Evolutionary conservation across 495 filamentous ascomycete species (phyloP), one percentile per base, ranked within the genome.

Genomic region (Glarea lozoyensis): DNA sequence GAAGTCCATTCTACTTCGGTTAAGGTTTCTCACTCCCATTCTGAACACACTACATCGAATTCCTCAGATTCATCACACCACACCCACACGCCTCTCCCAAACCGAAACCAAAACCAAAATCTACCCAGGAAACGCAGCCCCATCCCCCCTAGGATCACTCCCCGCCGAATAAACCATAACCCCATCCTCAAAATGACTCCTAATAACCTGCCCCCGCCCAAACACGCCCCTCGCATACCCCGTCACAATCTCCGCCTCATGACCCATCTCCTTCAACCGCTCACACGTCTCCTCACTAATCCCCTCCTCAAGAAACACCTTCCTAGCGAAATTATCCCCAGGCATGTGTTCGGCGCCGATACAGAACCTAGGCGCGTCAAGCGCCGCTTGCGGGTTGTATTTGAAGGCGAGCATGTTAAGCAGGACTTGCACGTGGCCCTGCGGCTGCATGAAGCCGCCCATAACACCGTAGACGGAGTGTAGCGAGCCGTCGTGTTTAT

Each of bases 381-480:
- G 69, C 33, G 93, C 90, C 23, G 82, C 79, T 68, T 98, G 92
- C 21, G 88, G 87, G 42, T 76, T 81, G 52, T 84, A 70, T n/a
- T 79, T 77, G 58, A 92, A 94, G 0, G 83, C 79, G 2, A 94
- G 61, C 78, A 93, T 86, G 44, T 94, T 94, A 6, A 97, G 71
- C 39, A 98, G 63, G 2, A 96, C 87, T 61, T 98, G 92, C 11
- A 97, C 86, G 56, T 98, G 92, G 9, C 92, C 92, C 66, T 97
- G 92, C 0, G 92, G 92, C 67, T 98, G 92, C 93, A 98, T 97
- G 63, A 89, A 95, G 23, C 92, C 92, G 47, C 92, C 92, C 92
- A 97, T 97, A 37, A 95, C 88, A 35, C 92, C 93, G 50, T 86
- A 94, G 0, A 94, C 86, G 29, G 76, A 78, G 56, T 95, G 83